Conservation (phyloP, 768 basidiomycete genomes). For the Amanita muscaria region DNA sequence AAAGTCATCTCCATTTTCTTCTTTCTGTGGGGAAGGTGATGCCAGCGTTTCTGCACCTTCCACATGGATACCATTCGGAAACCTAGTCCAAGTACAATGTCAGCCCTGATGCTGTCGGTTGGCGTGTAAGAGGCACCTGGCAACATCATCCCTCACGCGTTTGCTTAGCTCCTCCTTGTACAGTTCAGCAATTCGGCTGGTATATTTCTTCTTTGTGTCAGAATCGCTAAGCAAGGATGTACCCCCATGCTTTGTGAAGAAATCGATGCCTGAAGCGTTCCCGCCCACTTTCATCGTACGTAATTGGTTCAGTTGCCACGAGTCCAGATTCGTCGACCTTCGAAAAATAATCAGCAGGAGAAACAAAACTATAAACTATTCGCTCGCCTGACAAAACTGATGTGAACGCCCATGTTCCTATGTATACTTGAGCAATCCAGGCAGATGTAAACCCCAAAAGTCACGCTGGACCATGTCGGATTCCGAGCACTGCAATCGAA, state of each 20-base stretch:
- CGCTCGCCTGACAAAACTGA: conserved; percentile 87
- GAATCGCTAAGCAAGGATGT: conserved; percentile 55
- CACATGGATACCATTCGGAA: conserved; percentile 67
- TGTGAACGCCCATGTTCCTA: conserved; percentile 96
- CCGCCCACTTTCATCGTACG: conserved; percentile 97
- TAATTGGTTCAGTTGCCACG: conserved; percentile 85
- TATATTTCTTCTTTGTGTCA: conserved; percentile 87
- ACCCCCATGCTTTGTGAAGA: conserved; percentile 85
- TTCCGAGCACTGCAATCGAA: conserved; percentile 95
- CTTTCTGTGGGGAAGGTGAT: conserved; percentile 26
- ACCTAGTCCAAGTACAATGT: conserved; percentile 35
- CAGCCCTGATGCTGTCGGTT: no score
- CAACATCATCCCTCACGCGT: conserved; percentile 68
- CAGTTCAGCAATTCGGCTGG: conserved; percentile 69
- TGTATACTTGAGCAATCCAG: conserved; percentile 94
- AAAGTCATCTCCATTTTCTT: conserved; percentile 78
- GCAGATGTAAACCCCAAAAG: conserved; percentile 95
- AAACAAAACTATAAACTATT: conserved; percentile 4
- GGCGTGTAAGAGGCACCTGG: no score
- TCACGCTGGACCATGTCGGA: conserved; percentile 96
- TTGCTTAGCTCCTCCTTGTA: conserved; percentile 89
- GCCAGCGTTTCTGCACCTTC: conserved; percentile 61
- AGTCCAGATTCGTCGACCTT: conserved; percentile 94
- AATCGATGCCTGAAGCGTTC: conserved; percentile 78
- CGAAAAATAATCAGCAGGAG: conserved; percentile 9